phyloP scores from a whole-genome alignment of 2,329 filamentous ascomycete species.

The Sporothrix sp. region DNA sequence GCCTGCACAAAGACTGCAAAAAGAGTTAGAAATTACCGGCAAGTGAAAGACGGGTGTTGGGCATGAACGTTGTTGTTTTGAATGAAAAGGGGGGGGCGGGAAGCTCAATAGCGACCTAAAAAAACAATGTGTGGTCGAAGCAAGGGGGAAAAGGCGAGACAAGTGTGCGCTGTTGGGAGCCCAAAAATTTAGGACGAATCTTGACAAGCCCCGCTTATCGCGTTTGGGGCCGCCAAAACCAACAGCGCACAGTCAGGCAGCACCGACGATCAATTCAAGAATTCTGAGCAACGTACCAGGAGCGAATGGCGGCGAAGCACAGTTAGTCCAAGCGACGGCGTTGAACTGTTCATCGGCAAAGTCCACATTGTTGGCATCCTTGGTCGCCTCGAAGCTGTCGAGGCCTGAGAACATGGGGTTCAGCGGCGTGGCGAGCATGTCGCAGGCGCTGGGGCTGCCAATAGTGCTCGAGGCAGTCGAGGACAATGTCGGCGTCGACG shows the following conservation, averaged over 20 bases:
- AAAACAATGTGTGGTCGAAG: background rate
- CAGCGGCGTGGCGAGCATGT: slow-evolving; percentile 71
- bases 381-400: slow-evolving; percentile 56
- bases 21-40: background rate
- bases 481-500: slow-evolving; percentile 74
- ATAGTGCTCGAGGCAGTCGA: slow-evolving; percentile 71
- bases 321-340: slow-evolving; percentile 64
- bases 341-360: slow-evolving; percentile 63
- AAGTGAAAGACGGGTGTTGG: background rate
- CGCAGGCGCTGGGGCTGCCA: slow-evolving; percentile 73
- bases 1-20: slow-evolving; percentile 38
- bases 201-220: slow-evolving; percentile 2
- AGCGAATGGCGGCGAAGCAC: slow-evolving; percentile 76
- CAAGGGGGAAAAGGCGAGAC: background rate
- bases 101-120: background rate
- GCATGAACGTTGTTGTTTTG: too few relatives aligned
- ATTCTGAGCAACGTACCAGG: slow-evolving; percentile 57
- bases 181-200: background rate
- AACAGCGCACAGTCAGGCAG: background rate
- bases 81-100: background rate
- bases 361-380: slow-evolving; percentile 62
- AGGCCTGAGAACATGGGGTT: slow-evolving; percentile 68
- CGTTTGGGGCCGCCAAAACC: background rate
- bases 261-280: too few relatives aligned
- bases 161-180: background rate